Percentiles rank a stretch among this genome's conserved stretches.
These are phyloP conservation scores for Gyrodon tennesseensis DNA, from an alignment of 1,284 basidiomycete species.

Conservation along the genomic window DNA sequence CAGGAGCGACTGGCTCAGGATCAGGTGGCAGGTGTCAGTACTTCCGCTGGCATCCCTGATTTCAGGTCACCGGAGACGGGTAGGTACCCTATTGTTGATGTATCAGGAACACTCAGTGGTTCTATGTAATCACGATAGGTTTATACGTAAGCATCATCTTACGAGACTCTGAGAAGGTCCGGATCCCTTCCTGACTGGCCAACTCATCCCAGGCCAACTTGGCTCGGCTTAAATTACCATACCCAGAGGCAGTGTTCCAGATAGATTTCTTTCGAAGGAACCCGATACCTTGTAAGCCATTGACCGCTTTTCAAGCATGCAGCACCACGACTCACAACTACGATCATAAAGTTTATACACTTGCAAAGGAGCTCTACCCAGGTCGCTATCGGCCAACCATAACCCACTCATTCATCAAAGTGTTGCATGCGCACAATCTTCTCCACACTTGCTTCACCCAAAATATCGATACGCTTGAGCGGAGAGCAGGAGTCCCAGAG, in stretches of 20 bases:
- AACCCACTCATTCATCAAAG: conserved; percentile 87
- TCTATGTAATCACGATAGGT: conserved; percentile 42
- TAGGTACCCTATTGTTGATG: conserved; percentile 35
- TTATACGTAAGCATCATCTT: conserved; percentile 51
- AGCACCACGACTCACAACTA: conserved; percentile 8
- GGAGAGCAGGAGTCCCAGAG: conserved; percentile 74
- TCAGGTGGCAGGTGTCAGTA: conserved; percentile 65
- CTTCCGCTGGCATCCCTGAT: conserved; percentile 78
- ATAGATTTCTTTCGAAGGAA: conserved; percentile 72
- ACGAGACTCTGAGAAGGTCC: neutral
- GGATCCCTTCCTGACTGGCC: conserved; percentile 5
- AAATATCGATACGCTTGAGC: conserved; percentile 93
- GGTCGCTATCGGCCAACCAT: conserved; percentile 83
- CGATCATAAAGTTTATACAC: conserved; percentile 65
- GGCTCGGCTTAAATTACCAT: conserved; percentile 68
- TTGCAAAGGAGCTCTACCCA: conserved; percentile 90
- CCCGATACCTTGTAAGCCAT: conserved; percentile 67
- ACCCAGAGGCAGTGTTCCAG: conserved; percentile 81
- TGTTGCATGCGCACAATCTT: conserved; percentile 65
- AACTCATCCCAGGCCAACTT: conserved; percentile 61
- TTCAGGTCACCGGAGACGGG: conserved; percentile 77
- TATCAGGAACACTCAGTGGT: neutral
- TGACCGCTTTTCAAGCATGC: neutral
- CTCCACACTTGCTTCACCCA: conserved; percentile 83
- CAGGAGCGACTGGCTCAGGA: conserved; percentile 11